These are phyloP conservation scores for Phytophthora quininea DNA, from an alignment of 352 stramenopile species.

Conservation along the genomic window DNA sequence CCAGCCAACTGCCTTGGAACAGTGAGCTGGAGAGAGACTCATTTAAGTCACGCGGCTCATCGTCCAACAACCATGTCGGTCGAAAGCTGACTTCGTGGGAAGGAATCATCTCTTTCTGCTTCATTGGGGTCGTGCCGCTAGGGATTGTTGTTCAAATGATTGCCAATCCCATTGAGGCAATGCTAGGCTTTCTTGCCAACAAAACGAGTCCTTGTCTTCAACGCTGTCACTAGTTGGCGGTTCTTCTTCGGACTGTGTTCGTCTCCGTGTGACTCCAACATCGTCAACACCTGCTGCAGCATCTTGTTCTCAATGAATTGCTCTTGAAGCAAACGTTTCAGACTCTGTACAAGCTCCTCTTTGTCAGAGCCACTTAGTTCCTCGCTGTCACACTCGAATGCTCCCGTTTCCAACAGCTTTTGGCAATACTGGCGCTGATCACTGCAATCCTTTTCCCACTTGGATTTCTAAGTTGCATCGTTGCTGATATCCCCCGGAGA, in stretches of 20 bases:
- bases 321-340: neutral
- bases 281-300: neutral
- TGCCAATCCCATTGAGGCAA: conserved; percentile 4
- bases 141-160: too few relatives aligned
- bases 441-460: conserved; percentile 5
- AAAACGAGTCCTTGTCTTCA: neutral
- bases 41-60: neutral
- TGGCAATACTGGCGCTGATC: conserved; percentile 2
- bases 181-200: conserved; percentile 5
- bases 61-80: conserved; percentile 8
- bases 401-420: neutral
- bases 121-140: neutral
- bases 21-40: conserved; percentile 10
- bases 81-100: conserved; percentile 15
- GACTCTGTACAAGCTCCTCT: neutral
- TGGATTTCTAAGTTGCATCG: conserved; percentile 5
- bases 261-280: neutral
- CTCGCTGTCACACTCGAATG: neutral
- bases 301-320: neutral
- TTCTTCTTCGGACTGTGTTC: conserved; percentile 10
- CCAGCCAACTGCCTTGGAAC: conserved; percentile 14
- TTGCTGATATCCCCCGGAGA: too few relatives aligned
- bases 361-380: neutral
- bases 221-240: neutral
- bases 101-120: conserved; percentile 19